Percentiles rank a stretch among this genome's conserved stretches.
phyloP scores from a whole-genome alignment of 257 asterid species.

The Thymus mandschuricus region DNA sequence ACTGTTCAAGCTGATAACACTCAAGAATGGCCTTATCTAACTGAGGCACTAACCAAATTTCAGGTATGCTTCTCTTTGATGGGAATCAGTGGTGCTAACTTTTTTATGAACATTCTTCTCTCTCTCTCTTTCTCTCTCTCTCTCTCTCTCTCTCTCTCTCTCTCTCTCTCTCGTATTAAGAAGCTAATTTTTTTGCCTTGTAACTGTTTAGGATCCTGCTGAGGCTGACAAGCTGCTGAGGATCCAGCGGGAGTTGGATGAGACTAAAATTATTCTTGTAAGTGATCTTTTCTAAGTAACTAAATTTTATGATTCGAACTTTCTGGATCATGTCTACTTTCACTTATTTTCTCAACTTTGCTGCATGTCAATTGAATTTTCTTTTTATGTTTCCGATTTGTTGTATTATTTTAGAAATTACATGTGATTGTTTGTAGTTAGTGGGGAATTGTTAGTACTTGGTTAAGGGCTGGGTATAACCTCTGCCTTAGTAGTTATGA shows the following conservation, averaged over 20 bases:
- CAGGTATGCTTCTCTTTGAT: slow-evolving; percentile 42
- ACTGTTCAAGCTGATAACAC: slow-evolving; percentile 61
- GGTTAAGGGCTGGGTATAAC: slow-evolving; percentile 11
- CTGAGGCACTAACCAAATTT: slow-evolving; percentile 64
- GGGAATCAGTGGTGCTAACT: not conserved
- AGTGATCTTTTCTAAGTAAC: slow-evolving; percentile 36
- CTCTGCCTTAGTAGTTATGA: not conserved
- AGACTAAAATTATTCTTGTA: slow-evolving; percentile 94
- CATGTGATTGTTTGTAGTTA: not conserved
- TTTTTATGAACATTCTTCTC: slow-evolving; percentile 4
- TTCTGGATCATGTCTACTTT: not conserved
- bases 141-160: not conserved
- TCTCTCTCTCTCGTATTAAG: not conserved
- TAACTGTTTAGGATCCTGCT: slow-evolving; percentile 75
- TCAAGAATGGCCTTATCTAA: slow-evolving; percentile 80
- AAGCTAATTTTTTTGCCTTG: slow-evolving; percentile 13
- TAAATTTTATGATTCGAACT: not conserved
- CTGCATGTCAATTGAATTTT: not conserved
- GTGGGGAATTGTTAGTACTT: not conserved
- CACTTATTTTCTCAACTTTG: not conserved
- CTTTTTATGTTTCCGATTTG: slow-evolving; percentile 1
- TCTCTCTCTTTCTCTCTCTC: not conserved
- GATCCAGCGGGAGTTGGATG: slow-evolving; percentile 94
- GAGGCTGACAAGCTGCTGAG: slow-evolving; percentile 94
- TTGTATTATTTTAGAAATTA: slow-evolving; percentile 14